Evolutionary conservation across 108 stramenopile species (phyloP).

Genomic region (Cyclotella choctawhatcheeana): DNA sequence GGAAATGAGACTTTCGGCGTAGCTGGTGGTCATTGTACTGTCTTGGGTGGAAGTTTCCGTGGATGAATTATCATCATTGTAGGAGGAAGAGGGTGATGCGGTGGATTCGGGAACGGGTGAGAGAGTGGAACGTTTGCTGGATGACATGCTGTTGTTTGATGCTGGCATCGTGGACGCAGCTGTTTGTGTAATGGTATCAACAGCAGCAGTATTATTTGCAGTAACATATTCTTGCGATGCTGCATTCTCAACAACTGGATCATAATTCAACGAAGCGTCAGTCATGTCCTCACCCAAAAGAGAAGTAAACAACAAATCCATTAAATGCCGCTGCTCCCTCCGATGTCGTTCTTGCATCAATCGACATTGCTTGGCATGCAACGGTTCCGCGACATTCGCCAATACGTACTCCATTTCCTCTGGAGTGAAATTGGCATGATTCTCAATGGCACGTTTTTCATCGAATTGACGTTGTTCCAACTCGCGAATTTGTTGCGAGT

Average conservation of each 20-base stretch:
- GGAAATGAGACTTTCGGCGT: not conserved
- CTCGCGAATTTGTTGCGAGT: not conserved
- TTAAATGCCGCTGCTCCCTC: not conserved
- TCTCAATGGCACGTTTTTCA: not conserved
- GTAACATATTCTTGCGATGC: too few relatives aligned
- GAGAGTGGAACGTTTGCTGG: not conserved
- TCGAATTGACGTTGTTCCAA: not conserved
- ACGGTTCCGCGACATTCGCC: not conserved
- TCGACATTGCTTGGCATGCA: not conserved
- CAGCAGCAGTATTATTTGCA: not conserved
- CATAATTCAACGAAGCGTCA: not conserved
- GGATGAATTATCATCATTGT: too few relatives aligned
- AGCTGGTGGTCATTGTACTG: not conserved
- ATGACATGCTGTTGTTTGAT: not conserved
- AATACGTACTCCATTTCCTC: slow-evolving; percentile 9
- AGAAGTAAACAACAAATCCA: slow-evolving; percentile 3
- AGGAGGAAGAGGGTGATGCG: not conserved
- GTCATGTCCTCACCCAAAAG: not conserved
- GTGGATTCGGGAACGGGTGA: not conserved
- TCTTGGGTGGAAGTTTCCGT: not conserved
- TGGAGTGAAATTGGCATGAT: slow-evolving; percentile 5
- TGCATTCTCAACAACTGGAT: not conserved
- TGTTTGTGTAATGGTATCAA: not conserved
- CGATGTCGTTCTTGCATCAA: slow-evolving; percentile 9
- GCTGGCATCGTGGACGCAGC: not conserved